A percentile compares a stretch with the other conserved stretches of the same genome.
These are phyloP conservation scores for Petunia secreta DNA, from an alignment of 257 asterid species.

Conservation along the genomic window DNA sequence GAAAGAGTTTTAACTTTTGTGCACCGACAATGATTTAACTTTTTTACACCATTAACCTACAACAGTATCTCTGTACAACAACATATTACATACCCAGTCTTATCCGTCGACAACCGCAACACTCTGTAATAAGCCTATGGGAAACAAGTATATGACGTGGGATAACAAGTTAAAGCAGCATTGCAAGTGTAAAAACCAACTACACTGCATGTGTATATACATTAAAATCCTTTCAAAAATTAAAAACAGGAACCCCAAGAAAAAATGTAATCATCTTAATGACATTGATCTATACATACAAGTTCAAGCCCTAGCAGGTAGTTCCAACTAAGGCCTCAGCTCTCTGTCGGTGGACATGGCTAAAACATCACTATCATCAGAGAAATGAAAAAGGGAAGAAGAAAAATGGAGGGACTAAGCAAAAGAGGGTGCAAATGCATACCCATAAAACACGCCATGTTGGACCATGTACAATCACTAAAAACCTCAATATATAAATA, in stretches of 20 bases:
- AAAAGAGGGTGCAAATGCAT: not conserved
- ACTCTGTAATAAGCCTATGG: too few relatives aligned
- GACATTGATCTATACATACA: slow-evolving; percentile 5
- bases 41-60: too few relatives aligned
- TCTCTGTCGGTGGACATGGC: slow-evolving; percentile 4
- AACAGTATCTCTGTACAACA: too few relatives aligned
- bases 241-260: not conserved
- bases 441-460: not conserved
- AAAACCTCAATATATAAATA: not conserved
- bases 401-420: not conserved
- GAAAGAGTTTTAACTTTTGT: too few relatives aligned
- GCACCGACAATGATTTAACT: too few relatives aligned
- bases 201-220: not conserved
- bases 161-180: too few relatives aligned
- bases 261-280: not conserved
- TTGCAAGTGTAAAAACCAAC: too few relatives aligned
- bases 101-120: too few relatives aligned
- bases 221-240: slow-evolving; percentile 3
- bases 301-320: not conserved
- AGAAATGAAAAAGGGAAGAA: not conserved
- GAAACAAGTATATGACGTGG: too few relatives aligned
- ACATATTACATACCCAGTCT: too few relatives aligned
- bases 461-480: not conserved
- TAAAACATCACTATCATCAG: not conserved
- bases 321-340: not conserved